These are phyloP conservation scores for Litchi chinensis DNA, from an alignment of 345 rosid genomes.

Conservation along the genomic window DNA sequence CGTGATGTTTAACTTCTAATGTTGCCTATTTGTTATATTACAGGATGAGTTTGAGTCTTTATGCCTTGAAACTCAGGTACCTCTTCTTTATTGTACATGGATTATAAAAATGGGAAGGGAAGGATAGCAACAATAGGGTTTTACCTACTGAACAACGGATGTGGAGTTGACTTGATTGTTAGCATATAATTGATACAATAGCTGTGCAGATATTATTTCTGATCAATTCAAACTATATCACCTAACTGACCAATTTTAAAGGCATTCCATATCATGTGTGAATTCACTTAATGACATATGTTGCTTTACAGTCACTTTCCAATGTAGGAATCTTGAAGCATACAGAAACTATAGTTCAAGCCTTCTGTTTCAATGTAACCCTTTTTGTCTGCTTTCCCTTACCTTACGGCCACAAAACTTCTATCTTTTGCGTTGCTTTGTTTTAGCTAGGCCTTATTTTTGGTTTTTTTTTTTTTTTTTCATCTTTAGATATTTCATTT, in stretches of 20 bases:
- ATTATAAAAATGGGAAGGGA: background rate
- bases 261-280: background rate
- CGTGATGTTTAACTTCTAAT: background rate
- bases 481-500: background rate
- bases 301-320: background rate
- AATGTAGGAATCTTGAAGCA: background rate
- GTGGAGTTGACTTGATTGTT: background rate
- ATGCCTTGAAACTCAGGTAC: constrained; percentile 65
- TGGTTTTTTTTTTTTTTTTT: background rate
- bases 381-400: background rate
- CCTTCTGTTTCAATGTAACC: background rate
- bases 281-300: background rate
- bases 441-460: background rate
- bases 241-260: background rate
- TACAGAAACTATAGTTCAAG: background rate
- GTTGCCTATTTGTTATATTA: constrained; percentile 26
- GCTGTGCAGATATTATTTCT: background rate
- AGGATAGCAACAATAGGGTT: background rate
- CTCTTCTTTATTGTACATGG: background rate
- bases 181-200: background rate
- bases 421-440: background rate
- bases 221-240: background rate
- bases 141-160: background rate
- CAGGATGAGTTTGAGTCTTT: constrained; percentile 68
- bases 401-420: background rate